Evolutionary conservation across 371 early-diverging fungal species (phyloP).

Genomic region (Rhizopus microsporus): DNA sequence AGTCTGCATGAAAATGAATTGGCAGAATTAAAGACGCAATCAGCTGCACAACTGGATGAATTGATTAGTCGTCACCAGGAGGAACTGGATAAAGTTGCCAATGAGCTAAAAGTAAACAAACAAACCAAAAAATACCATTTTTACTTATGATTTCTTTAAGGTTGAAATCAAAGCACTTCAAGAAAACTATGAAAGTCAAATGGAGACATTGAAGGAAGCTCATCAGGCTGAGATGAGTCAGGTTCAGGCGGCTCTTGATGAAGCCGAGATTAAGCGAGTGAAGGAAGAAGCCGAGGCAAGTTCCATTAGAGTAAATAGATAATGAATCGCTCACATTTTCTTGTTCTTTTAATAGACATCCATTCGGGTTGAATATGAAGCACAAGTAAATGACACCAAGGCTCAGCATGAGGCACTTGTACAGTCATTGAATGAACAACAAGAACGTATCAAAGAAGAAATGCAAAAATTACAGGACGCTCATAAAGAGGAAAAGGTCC

Average conservation of each 20-base stretch:
- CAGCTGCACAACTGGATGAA: constrained; percentile 17
- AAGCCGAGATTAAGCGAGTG: constrained; percentile 19
- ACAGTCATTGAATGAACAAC: constrained; percentile 14
- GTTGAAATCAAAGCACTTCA: constrained; percentile 18
- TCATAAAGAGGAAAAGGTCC: constrained; percentile 10
- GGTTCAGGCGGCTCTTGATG: constrained; percentile 22
- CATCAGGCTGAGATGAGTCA: constrained; percentile 22
- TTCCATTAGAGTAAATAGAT: neutral
- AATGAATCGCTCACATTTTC: neutral
- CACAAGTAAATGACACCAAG: constrained; percentile 12
- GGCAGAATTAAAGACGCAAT: constrained; percentile 10
- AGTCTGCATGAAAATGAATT: constrained; percentile 16
- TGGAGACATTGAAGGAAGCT: constrained; percentile 10
- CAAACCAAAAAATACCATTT: neutral
- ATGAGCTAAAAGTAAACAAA: constrained; percentile 13
- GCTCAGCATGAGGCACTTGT: constrained; percentile 13
- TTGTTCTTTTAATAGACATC: neutral
- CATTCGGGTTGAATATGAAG: constrained; percentile 15
- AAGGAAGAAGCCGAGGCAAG: constrained; percentile 25
- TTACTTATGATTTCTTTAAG: constrained; percentile 5
- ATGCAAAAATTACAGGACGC: constrained; percentile 6
- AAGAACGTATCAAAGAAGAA: constrained; percentile 21
- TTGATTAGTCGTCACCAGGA: constrained; percentile 10
- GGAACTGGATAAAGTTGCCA: constrained; percentile 12
- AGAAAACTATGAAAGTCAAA: constrained; percentile 12